phyloP scores from a whole-genome alignment of 805 yeast species.

The Sugiyamaella smithiae region DNA sequence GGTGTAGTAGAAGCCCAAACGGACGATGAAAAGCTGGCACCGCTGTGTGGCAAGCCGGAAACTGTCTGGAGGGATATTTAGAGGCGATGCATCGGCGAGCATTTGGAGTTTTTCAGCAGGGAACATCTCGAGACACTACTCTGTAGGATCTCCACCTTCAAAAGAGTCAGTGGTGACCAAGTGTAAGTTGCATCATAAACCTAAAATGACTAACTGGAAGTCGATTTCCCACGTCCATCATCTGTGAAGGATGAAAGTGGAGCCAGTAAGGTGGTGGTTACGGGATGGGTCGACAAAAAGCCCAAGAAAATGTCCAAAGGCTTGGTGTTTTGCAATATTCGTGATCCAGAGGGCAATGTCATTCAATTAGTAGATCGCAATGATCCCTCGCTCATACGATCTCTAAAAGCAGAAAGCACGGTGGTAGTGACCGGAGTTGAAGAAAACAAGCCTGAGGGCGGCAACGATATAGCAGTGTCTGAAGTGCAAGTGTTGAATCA shows the following conservation, averaged over 20 bases:
- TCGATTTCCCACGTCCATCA: background rate
- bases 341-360: slow-evolving; percentile 68
- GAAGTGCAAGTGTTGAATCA: slow-evolving; percentile 56
- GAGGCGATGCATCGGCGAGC: too few relatives aligned
- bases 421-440: slow-evolving; percentile 61
- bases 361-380: slow-evolving; percentile 54
- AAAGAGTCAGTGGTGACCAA: too few relatives aligned
- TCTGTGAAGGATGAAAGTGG: background rate
- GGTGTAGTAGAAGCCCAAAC: too few relatives aligned
- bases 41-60: too few relatives aligned
- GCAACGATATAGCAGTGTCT: slow-evolving; percentile 59
- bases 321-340: slow-evolving; percentile 66
- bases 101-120: too few relatives aligned
- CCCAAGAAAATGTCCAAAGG: slow-evolving; percentile 66
- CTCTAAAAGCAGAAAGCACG: slow-evolving; percentile 69
- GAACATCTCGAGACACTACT: too few relatives aligned
- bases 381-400: slow-evolving; percentile 42
- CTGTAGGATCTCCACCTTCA: too few relatives aligned
- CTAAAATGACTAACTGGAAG: background rate
- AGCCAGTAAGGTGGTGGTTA: slow-evolving; percentile 41
- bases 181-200: too few relatives aligned
- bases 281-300: slow-evolving; percentile 82
- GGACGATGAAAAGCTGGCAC: too few relatives aligned
- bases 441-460: slow-evolving; percentile 26
- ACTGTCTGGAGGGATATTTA: too few relatives aligned